These are phyloP conservation scores for Nemania sp. DNA, from an alignment of 2,329 filamentous ascomycete genomes.

Conservation along the genomic window DNA sequence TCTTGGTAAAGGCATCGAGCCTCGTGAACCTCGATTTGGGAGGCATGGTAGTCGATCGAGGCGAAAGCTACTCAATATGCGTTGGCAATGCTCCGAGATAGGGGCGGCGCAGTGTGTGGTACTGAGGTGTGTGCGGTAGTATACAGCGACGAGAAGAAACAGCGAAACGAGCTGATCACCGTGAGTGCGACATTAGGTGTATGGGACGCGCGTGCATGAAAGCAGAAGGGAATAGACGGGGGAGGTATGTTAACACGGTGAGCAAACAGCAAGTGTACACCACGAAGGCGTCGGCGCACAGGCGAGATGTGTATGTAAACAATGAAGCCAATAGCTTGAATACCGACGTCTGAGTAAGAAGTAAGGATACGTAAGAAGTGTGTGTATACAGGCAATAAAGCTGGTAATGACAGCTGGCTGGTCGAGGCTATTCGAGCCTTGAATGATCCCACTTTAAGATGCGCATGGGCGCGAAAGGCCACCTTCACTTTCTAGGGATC, in stretches of 20 bases:
- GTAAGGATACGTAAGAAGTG: no score
- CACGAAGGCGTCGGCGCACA: not conserved
- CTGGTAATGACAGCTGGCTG: slow-evolving; percentile 36
- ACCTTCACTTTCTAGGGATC: slow-evolving; percentile 46
- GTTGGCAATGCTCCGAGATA: slow-evolving; percentile 1
- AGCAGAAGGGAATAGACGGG: not conserved
- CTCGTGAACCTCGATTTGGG: slow-evolving; percentile 93
- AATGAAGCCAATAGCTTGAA: not conserved
- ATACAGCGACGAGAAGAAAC: slow-evolving; percentile 20
- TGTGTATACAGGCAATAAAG: not conserved
- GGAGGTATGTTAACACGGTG: slow-evolving; percentile 4
- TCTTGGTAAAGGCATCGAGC: slow-evolving; percentile 99
- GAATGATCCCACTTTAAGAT: slow-evolving; percentile 21
- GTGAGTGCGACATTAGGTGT: slow-evolving; percentile 46
- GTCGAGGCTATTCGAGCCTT: slow-evolving; percentile 29
- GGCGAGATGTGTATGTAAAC: not conserved
- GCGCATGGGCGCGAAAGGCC: slow-evolving; percentile 44
- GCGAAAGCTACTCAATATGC: slow-evolving; percentile 15
- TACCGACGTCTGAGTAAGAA: not conserved
- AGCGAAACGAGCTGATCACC: slow-evolving; percentile 38
- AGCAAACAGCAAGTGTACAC: slow-evolving; percentile 15
- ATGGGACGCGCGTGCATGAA: slow-evolving; percentile 23
- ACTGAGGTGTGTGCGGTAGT: not conserved
- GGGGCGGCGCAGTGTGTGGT: slow-evolving; percentile 9
- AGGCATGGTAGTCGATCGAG: slow-evolving; percentile 69